phyloP scores from a whole-genome alignment of 305 asterid genomes.

The Striga hermonthica region DNA sequence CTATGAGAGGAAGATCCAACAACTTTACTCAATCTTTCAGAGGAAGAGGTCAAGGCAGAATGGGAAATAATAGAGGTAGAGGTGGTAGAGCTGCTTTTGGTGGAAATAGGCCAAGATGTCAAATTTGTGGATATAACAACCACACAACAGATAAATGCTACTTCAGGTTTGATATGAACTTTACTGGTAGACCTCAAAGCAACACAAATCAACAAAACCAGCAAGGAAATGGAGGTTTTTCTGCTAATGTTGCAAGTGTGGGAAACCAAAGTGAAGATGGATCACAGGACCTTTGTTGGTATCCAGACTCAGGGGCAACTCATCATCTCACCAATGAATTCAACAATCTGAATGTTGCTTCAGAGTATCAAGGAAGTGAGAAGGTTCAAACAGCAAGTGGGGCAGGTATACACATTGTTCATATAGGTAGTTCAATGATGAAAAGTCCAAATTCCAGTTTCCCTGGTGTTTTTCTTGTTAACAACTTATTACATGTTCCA shows the following conservation, averaged over 20 bases:
- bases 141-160: no score
- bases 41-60: neutral
- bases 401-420: neutral
- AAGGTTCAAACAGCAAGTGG: no score
- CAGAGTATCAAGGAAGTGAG: neutral
- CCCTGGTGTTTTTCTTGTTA: no score
- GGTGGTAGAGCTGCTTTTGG: neutral
- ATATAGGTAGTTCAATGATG: neutral
- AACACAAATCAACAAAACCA: neutral
- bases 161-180: neutral
- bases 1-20: neutral
- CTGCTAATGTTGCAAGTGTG: neutral
- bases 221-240: no score
- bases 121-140: no score
- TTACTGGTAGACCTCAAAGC: neutral
- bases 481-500: no score
- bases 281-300: neutral
- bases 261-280: neutral
- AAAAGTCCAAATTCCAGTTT: no score
- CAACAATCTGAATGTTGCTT: neutral
- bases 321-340: neutral
- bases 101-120: no score
- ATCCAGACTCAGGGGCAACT: neutral
- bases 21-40: neutral
- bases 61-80: neutral